Evolutionary conservation across 345 rosid species (phyloP).

Genomic region (Eucalyptus guilfoylei): DNA sequence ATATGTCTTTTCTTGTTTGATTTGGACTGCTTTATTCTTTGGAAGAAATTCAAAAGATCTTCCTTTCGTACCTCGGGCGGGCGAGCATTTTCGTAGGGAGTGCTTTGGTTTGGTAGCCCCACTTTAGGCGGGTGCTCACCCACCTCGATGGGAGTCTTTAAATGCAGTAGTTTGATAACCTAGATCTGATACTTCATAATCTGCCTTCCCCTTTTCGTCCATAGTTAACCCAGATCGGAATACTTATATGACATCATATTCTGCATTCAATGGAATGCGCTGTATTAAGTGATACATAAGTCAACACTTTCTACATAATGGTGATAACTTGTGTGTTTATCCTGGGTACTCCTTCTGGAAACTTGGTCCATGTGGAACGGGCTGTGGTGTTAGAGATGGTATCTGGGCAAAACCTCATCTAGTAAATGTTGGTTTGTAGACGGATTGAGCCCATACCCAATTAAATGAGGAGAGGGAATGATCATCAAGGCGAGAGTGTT

Average conservation of each 20-base stretch:
- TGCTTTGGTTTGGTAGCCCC: background rate
- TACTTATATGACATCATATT: background rate
- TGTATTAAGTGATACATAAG: background rate
- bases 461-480: background rate
- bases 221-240: background rate
- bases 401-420: background rate
- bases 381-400: background rate
- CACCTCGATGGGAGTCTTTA: background rate
- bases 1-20: background rate
- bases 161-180: background rate
- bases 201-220: background rate
- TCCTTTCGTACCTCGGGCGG: background rate
- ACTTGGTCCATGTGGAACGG: background rate
- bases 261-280: background rate
- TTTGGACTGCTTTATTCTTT: background rate
- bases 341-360: background rate
- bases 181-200: background rate
- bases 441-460: background rate
- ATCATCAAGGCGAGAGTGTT: background rate
- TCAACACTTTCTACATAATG: background rate
- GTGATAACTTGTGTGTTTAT: background rate
- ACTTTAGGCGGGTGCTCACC: background rate
- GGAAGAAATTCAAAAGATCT: background rate
- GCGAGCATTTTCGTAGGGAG: background rate
- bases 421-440: background rate